Evolutionary conservation across 164 flowering plant genomes (phyloP), one percentile per base, ranked within the genome.

Genomic region (Chloranthus sessilifolius): DNA sequence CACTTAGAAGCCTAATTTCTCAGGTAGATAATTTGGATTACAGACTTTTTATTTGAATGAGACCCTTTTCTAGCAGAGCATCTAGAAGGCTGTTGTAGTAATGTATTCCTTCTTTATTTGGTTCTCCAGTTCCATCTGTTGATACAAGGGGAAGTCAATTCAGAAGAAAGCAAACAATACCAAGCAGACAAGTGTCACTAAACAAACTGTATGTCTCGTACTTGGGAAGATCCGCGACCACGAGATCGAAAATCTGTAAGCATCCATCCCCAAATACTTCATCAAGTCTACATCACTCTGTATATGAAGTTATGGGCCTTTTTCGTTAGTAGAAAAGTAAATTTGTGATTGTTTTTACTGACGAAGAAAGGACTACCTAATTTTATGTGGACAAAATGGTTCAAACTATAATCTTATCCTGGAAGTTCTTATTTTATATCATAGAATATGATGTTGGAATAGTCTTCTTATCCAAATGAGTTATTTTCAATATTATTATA

Each of bases 221-320:
- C 96, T 81, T 42, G 92, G 92, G 56, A 76, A 78, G 37, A 91
- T 85, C 75, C 98, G 81, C 22, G 98, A 47, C 98, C 95, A 88
- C 37, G 96, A 83, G 41, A 91, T 80, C 8, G 98, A 91, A 58
- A 88, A 85, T 65, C 95, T 74, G 62, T 88, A 91, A 49, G 95
- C 89, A 67, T 88, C 95, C 89, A 87, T 73, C 49, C 90, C 92
- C 71, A 91, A 12, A 56, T 81, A 72, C 71, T 81, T 75, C 95
- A 87, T 87, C 69, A 82, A 63, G 46, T 78, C 76, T 47, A 85
- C 73, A 58, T 90, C 98, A 34, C 49, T 53, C 97, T 90, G 89
- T 51, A 47, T 29, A 6, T n/a, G n/a, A n/a, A n/a, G n/a, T n/a
- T n/a, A n/a, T n/a, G n/a, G n/a, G n/a, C n/a, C n/a, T n/a, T 14